Base-by-base conservation (phyloP, 768 basidiomycete species). In the Lepiota brunneoincarnata region DNA sequence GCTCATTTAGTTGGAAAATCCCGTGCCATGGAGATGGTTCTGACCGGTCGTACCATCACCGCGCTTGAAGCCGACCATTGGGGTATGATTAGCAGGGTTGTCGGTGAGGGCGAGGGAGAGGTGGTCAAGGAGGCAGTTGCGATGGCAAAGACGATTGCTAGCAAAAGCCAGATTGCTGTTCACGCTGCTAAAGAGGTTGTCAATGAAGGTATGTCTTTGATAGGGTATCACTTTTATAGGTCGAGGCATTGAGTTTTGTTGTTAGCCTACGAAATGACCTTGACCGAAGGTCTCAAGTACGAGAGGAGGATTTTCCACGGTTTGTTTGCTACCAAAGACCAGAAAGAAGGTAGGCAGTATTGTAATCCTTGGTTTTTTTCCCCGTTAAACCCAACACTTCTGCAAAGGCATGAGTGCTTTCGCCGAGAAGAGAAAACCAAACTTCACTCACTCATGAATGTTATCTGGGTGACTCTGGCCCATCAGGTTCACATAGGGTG, bases 101-200 rank as follows among this genome's bases (percentile, higher is more conserved):
- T 93, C 1, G 78, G 73, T 0, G 87, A 86, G 54, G 86, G 84
- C 0, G 82, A 89, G 61, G 88, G 88, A 2, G 75, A 81, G 61
- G 93, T 96, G 39, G 86, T 96, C 14, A 82, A 87, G 28, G 93
- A 95, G 67, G 96, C 96, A 1, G 72, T 98, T 49, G 78, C 80
- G 55, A 78, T 97, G 64, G 96, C 87, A 0, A 81, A 77, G 54
- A 76, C 73, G 38, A 93, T 98, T 56, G 87, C 91, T 15, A 79
- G 80, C 67, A 95, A 93, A 73, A 86, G 93, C 23, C 81, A 80
- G 56, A 71, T 98, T 49, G 87, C 91, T 20, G 87, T 91, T 14
- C 84, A 89, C 67, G 93, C 93, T 26, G 85, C 76, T 31, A 98
- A 99, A 73, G 96, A 98, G 70, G 91, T 89, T 2, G 91, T 98